Percentiles rank a stretch among this genome's conserved stretches.
phyloP scores from a whole-genome alignment of 208 protist species.

The Leishmania arabica region DNA sequence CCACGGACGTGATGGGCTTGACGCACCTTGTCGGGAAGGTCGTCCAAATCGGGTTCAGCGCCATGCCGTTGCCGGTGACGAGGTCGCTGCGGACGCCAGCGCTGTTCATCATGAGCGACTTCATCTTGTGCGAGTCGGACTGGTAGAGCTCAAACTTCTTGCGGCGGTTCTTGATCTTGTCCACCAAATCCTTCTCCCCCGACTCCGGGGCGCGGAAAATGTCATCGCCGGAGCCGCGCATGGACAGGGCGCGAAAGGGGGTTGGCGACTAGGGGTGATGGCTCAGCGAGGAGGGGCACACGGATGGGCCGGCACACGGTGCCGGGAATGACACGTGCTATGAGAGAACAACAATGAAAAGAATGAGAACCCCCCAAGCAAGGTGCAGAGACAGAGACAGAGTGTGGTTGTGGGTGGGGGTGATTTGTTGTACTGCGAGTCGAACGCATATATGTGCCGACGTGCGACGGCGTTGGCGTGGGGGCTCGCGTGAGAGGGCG shows the following conservation, averaged over 20 bases:
- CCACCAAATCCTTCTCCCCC: slow-evolving; percentile 39
- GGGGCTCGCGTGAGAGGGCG: not conserved
- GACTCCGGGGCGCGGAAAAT: slow-evolving; percentile 30
- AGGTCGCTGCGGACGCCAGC: slow-evolving; percentile 64
- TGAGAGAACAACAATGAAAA: not conserved
- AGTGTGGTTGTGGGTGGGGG: not conserved
- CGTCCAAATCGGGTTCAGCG: slow-evolving; percentile 72
- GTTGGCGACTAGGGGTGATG: not conserved
- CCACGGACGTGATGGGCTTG: slow-evolving; percentile 55
- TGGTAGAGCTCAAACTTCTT: slow-evolving; percentile 78
- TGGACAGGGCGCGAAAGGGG: not conserved
- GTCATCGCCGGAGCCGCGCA: slow-evolving; percentile 31
- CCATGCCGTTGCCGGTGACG: slow-evolving; percentile 43
- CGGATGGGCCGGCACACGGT: not conserved
- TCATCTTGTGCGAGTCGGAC: slow-evolving; percentile 83
- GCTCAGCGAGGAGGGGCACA: not conserved
- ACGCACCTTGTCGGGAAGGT: slow-evolving; percentile 78
- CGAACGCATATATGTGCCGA: not conserved
- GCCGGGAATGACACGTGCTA: not conserved
- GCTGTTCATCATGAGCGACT: slow-evolving; percentile 82
- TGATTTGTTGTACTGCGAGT: not conserved
- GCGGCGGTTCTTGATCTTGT: slow-evolving; percentile 44
- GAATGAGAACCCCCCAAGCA: not conserved
- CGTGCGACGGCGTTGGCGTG: not conserved
- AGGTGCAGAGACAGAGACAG: not conserved